Base-by-base conservation (phyloP, 2,329 filamentous ascomycete genomes). In the Pseudomassariella vexata region DNA sequence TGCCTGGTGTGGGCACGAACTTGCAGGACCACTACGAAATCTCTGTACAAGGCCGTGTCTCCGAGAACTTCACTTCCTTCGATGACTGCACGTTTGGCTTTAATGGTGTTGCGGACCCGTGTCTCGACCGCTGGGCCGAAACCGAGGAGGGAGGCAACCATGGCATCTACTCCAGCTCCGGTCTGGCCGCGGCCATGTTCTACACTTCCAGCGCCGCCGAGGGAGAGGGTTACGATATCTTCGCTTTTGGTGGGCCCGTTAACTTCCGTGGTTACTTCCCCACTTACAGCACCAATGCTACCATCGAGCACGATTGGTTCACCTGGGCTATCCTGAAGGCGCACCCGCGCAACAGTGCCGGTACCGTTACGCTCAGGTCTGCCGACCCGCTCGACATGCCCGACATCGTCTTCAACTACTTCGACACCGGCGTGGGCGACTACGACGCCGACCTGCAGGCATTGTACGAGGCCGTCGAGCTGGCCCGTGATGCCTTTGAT, bases 331-430 rank as follows among this genome's bases (percentile, higher is more conserved):
- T 66, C 11, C 60, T 79, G 12, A 78, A 80, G 52, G 66, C 71
- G 2, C 74, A 76, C 48, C 62, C 71, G 0, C 66, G 67, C 33
- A 79, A 85, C 38, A 59, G 48, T 1, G 71, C 69, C 5, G 82
- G 82, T 7, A 70, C 66, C 2, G 79, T 87, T 4, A 67, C 55
- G 4, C 68, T 87, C 5, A 62, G 60, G 16, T 81, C 76, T 0
- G 60, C 69, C 0, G 67, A 83, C 46, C 78, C 79, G 0, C 67
- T 68, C 2, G 79, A 82, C 32, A 67, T 69, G n/a, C 80, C 81
- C 0, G 55, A 69, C 20, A 79, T 81, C 48, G 65, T 69, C 49
- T 78, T 79, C 59, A 71, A 72, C 44, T 72, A 67, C 47, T 78
- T 64, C 61, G 60, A 57, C 9, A 50, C 64, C 16, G 66, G 70